phyloP scores from a whole-genome alignment of 148 eudicot species.

The Mesembryanthemum crystallinum region DNA sequence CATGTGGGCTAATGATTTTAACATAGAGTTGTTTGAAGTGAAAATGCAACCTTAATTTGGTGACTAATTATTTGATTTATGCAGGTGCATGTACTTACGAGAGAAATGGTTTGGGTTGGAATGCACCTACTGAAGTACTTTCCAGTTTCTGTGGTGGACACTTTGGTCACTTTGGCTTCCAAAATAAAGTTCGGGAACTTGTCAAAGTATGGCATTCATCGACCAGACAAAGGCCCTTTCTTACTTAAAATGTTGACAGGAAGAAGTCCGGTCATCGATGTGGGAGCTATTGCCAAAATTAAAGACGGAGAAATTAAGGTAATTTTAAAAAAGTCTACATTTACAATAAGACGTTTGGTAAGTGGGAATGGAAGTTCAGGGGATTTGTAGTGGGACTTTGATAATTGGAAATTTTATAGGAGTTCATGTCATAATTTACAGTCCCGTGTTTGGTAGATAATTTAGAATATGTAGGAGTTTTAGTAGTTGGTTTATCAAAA shows the following conservation, averaged over 20 bases:
- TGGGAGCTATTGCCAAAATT: conserved; percentile 35
- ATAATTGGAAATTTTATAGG: too few relatives aligned
- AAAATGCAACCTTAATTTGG: too few relatives aligned
- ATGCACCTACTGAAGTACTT: conserved; percentile 33
- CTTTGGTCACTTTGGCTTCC: conserved; percentile 8
- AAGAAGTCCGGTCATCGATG: conserved; percentile 32
- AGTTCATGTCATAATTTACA: too few relatives aligned
- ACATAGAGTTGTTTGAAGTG: too few relatives aligned
- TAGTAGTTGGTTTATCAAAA: too few relatives aligned
- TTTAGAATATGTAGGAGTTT: too few relatives aligned
- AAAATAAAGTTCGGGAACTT: conserved; percentile 26
- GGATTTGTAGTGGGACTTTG: too few relatives aligned
- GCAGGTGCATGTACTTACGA: conserved; percentile 36
- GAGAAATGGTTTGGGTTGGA: conserved; percentile 22
- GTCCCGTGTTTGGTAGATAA: too few relatives aligned
- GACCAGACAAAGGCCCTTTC: conserved; percentile 36
- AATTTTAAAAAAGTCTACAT: too few relatives aligned
- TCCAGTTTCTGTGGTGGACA: conserved; percentile 19
- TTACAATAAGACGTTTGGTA: too few relatives aligned
- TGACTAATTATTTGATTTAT: background rate
- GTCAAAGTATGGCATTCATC: conserved; percentile 30
- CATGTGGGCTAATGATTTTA: too few relatives aligned
- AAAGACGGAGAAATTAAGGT: conserved; percentile 29
- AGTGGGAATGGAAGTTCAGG: too few relatives aligned
- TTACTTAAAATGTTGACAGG: conserved; percentile 23